A percentile compares a stretch with the other conserved stretches of the same genome.
phyloP scores from a whole-genome alignment of 305 asterid species.

The Solanum hybrid region DNA sequence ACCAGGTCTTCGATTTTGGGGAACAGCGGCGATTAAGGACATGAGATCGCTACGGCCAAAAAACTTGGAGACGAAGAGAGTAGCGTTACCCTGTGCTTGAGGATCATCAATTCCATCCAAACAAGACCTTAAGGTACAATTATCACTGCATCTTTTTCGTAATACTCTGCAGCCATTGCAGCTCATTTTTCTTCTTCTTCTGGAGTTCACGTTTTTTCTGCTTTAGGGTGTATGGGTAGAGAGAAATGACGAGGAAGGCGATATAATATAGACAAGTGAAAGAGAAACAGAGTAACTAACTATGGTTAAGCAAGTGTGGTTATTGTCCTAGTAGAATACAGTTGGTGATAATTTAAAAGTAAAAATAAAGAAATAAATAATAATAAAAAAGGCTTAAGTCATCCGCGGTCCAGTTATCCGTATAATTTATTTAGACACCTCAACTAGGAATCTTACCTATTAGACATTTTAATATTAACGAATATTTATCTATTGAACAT shows the following conservation, averaged over 20 bases:
- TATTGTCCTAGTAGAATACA: neutral
- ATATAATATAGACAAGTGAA: conserved; percentile 5
- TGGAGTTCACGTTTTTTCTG: neutral
- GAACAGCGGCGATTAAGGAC: conserved; percentile 67
- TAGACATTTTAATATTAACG: too few species aligned
- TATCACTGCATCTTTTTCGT: conserved; percentile 61
- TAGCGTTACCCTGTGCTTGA: conserved; percentile 73
- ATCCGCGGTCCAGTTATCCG: too few species aligned
- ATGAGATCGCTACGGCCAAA: conserved; percentile 90
- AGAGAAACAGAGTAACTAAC: conserved; percentile 1
- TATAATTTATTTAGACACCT: too few species aligned
- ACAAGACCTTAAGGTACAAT: conserved; percentile 67
- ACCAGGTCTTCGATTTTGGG: conserved; percentile 58
- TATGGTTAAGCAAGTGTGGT: conserved; percentile 12
- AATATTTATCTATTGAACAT: too few species aligned
- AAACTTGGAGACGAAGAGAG: conserved; percentile 80
- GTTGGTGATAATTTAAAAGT: neutral
- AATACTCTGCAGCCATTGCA: conserved; percentile 89
- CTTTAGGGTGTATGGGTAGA: conserved; percentile 19
- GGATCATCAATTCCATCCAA: conserved; percentile 69
- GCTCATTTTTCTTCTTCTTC: conserved; percentile 39
- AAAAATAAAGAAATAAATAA: too few species aligned
- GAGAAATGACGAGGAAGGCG: conserved; percentile 16
- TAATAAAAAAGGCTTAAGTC: too few species aligned
- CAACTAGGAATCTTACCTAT: too few species aligned